Evolutionary conservation across 2,329 filamentous ascomycete genomes (phyloP).

Genomic region (Stemphylium lycopersici): DNA sequence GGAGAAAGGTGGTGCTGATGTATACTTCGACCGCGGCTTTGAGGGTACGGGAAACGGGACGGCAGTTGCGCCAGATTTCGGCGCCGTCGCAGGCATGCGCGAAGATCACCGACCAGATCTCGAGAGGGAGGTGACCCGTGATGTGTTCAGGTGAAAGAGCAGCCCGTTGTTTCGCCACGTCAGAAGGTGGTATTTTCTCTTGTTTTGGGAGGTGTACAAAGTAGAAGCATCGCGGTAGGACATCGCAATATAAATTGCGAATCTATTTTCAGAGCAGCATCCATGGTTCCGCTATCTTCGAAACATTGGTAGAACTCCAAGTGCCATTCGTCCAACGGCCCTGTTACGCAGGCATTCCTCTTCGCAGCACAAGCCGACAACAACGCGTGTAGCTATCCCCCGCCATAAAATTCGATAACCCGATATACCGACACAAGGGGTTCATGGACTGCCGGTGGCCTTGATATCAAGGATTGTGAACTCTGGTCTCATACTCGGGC

Average conservation of each 20-base stretch:
- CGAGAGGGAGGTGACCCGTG: neutral
- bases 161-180: too few relatives aligned
- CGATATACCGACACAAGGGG: too few relatives aligned
- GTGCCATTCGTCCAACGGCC: too few relatives aligned
- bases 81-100: neutral
- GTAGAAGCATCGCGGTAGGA: neutral
- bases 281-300: too few relatives aligned
- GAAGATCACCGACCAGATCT: neutral
- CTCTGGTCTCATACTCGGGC: too few relatives aligned
- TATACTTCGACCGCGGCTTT: neutral
- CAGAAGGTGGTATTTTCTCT: neutral
- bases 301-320: too few relatives aligned
- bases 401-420: too few relatives aligned
- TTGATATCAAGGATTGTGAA: too few relatives aligned
- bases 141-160: neutral
- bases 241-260: neutral
- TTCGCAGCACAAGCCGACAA: too few relatives aligned
- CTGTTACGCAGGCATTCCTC: too few relatives aligned
- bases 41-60: neutral
- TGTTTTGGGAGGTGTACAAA: neutral
- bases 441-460: too few relatives aligned
- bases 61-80: neutral
- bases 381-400: too few relatives aligned
- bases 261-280: neutral
- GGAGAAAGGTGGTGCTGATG: neutral